phyloP scores from a whole-genome alignment of 768 basidiomycete genomes.

The Naematelia encephala region DNA sequence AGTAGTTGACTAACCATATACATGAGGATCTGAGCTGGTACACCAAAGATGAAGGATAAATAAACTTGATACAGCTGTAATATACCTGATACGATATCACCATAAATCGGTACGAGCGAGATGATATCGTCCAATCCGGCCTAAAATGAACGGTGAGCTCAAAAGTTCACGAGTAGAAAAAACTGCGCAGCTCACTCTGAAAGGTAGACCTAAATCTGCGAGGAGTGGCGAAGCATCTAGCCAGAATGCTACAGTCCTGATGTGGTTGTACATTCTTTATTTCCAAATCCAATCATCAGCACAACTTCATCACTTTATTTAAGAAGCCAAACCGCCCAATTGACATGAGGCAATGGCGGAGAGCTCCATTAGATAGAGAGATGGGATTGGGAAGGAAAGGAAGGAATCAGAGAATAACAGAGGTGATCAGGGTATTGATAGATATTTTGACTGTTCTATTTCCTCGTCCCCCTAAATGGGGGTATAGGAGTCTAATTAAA shows the following conservation, averaged over 20 bases:
- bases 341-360: too few species aligned
- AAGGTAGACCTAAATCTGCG: constrained; percentile 48
- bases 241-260: constrained; percentile 49
- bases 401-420: constrained; percentile 7
- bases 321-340: too few species aligned
- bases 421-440: constrained; percentile 26
- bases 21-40: constrained; percentile 29
- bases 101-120: constrained; percentile 48
- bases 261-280: constrained; percentile 48
- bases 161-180: neutral
- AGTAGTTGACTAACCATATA: constrained; percentile 49
- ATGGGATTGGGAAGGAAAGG: too few species aligned
- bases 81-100: constrained; percentile 45
- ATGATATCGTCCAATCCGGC: constrained; percentile 50
- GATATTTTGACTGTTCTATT: constrained; percentile 19
- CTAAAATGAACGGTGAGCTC: constrained; percentile 13
- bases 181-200: constrained; percentile 44
- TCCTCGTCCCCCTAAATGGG: constrained; percentile 19
- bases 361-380: too few species aligned
- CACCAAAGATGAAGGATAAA: constrained; percentile 46
- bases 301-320: neutral
- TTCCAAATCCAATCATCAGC: neutral
- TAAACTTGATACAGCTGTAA: constrained; percentile 50
- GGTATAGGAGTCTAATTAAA: constrained; percentile 44
- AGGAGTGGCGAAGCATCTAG: constrained; percentile 49